Evolutionary conservation across 306 rosid genomes (phyloP).

Genomic region (Prinsepia uniflora): DNA sequence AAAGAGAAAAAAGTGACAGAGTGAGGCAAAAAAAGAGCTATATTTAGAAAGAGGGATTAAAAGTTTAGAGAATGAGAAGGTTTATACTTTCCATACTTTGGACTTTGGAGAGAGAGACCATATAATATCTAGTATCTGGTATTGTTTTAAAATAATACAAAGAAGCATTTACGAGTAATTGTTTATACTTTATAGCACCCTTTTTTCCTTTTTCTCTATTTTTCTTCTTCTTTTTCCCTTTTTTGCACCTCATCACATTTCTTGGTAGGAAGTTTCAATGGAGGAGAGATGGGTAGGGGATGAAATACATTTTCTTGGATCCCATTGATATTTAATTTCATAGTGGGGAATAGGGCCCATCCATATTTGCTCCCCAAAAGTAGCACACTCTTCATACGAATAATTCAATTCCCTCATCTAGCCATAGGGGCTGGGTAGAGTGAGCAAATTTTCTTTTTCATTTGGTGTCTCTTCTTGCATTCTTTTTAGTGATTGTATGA

Average conservation of each 20-base stretch:
- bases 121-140: constrained; percentile 15
- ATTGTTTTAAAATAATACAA: constrained; percentile 22
- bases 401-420: constrained; percentile 39
- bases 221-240: neutral
- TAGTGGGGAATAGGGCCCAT: constrained; percentile 55
- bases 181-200: constrained; percentile 19
- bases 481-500: constrained; percentile 4
- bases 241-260: constrained; percentile 25
- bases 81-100: neutral
- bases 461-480: neutral
- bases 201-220: constrained; percentile 18
- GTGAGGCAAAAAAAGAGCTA: constrained; percentile 8
- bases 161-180: constrained; percentile 6
- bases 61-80: constrained; percentile 9
- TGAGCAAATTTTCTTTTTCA: neutral
- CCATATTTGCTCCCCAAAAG: constrained; percentile 95
- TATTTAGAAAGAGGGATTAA: constrained; percentile 13
- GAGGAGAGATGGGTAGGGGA: constrained; percentile 23
- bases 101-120: constrained; percentile 15
- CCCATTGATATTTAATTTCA: constrained; percentile 36
- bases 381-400: constrained; percentile 54
- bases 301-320: constrained; percentile 31
- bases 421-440: constrained; percentile 1
- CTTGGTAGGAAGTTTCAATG: constrained; percentile 38
- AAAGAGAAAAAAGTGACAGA: constrained; percentile 17